These are phyloP conservation scores for Aspergillus versicolor DNA, from an alignment of 2,329 filamentous ascomycete genomes.

Conservation along the genomic window DNA sequence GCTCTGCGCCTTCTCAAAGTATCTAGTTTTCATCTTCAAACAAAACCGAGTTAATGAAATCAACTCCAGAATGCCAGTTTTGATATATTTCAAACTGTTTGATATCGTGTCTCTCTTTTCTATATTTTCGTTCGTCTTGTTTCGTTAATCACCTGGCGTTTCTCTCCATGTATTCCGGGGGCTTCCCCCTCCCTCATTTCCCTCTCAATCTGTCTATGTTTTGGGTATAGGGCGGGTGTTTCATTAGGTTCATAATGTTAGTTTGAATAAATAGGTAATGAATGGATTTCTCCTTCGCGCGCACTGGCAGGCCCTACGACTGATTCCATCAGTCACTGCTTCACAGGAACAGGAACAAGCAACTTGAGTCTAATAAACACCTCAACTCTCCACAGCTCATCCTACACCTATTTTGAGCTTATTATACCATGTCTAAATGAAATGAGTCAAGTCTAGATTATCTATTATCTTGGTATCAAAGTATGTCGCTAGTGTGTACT, in stretches of 20 bases:
- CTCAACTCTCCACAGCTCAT: too few species aligned
- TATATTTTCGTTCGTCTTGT: not conserved
- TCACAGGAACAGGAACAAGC: too few species aligned
- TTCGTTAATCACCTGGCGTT: not conserved
- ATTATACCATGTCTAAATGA: too few species aligned
- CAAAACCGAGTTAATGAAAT: not conserved
- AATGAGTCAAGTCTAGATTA: too few species aligned
- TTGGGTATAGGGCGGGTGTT: conserved; percentile 9
- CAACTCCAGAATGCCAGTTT: not conserved
- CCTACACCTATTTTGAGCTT: too few species aligned
- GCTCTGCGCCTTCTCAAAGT: conserved; percentile 1
- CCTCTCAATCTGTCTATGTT: not conserved
- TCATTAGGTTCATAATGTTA: not conserved
- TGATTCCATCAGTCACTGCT: too few species aligned
- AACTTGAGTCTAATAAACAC: too few species aligned
- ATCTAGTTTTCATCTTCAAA: conserved; percentile 4
- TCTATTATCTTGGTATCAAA: too few species aligned
- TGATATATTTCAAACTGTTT: not conserved
- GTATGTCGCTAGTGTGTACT: not conserved
- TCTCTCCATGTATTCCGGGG: not conserved
- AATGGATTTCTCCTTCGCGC: not conserved
- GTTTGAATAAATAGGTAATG: not conserved
- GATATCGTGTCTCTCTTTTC: not conserved
- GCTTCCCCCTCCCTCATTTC: not conserved
- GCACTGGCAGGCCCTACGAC: too few species aligned